Base-by-base conservation (phyloP, 176 grass and related monocot genomes). In the Bolboschoenus planiculmis region DNA sequence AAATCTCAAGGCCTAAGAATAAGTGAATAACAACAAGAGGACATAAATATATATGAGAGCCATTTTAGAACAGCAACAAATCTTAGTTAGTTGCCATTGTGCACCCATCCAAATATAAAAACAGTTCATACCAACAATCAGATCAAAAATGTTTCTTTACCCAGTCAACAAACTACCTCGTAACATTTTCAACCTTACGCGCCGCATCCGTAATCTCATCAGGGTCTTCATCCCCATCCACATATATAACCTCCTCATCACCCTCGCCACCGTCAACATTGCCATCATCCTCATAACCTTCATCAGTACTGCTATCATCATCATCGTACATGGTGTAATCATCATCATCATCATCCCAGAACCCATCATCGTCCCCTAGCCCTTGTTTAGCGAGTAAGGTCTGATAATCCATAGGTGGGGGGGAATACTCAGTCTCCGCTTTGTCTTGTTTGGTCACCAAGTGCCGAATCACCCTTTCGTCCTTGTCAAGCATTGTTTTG, bases 391-490 rank as follows among this genome's bases (percentile, higher is more conserved):
- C 79, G 54, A 83, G 85, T 46, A 95, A 56, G 7, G 82, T 70
- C 26, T 87, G 90, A 60, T 90, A 95, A 56, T 90, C 96, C 10
- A 66, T 89, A 3, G 96, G 92, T 4, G 96, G 96, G 54, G 87
- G 89, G 4, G 84, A 88, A 26, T 95, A 86, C 86, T 90, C 87
- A 14, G 92, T 95, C 78, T 94, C 88, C 13, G 92, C 92, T 65
- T 93, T 85, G 56, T 98, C 89, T 77, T 80, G 81, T 79, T 98
- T 95, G 86, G 91, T 93, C 13, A 93, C 92, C 0, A 98, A 83
- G 72, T 98, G 96, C 20, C 96, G 88, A 68, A 98, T 93, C 30
- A 98, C 89, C 85, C 91, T 85, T 59, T 95, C 96, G 50, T 98
- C 96, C 84, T 91, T 95, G 63, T 98, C 92, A 16, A 95, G 85